Conservation (phyloP, 768 basidiomycete species). For the Lepiota brunneoincarnata region DNA sequence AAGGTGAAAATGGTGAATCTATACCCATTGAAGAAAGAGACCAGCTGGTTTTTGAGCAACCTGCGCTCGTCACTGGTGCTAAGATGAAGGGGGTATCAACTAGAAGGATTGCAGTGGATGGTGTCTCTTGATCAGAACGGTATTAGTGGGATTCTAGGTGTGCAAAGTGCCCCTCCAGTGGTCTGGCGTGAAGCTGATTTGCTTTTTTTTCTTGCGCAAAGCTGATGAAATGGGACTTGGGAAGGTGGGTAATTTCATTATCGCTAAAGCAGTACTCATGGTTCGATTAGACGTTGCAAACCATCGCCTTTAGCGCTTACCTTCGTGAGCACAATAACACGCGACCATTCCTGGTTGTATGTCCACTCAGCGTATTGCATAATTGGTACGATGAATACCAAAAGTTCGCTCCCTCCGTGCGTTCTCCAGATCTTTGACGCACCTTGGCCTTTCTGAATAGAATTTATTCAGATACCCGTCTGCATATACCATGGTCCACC, state of each 20-base stretch:
- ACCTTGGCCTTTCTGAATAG: not conserved
- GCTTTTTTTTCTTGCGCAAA: constrained; percentile 17
- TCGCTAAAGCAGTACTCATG: not conserved
- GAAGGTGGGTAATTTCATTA: constrained; percentile 44
- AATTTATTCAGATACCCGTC: constrained; percentile 67
- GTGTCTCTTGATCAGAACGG: constrained; percentile 83
- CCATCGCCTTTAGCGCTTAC: constrained; percentile 91
- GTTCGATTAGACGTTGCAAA: constrained; percentile 77
- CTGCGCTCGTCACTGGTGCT: constrained; percentile 78
- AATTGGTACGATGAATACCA: constrained; percentile 88
- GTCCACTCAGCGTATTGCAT: constrained; percentile 89
- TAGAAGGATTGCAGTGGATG: constrained; percentile 97
- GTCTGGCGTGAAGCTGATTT: not conserved
- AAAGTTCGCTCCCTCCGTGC: constrained; percentile 75
- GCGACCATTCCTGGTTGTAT: constrained; percentile 84
- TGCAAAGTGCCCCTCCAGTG: constrained; percentile 16
- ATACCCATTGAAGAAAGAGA: constrained; percentile 13
- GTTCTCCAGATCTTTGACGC: constrained; percentile 1
- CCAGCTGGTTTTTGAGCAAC: constrained; percentile 58
- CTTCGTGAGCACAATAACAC: constrained; percentile 70
- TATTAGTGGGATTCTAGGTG: constrained; percentile 76
- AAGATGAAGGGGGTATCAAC: constrained; percentile 86
- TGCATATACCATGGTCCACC: constrained; percentile 90
- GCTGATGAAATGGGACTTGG: constrained; percentile 97
- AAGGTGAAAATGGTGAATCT: constrained; percentile 23